Evolutionary conservation across 306 rosid species (phyloP).

Genomic region (Medicago lupulina): DNA sequence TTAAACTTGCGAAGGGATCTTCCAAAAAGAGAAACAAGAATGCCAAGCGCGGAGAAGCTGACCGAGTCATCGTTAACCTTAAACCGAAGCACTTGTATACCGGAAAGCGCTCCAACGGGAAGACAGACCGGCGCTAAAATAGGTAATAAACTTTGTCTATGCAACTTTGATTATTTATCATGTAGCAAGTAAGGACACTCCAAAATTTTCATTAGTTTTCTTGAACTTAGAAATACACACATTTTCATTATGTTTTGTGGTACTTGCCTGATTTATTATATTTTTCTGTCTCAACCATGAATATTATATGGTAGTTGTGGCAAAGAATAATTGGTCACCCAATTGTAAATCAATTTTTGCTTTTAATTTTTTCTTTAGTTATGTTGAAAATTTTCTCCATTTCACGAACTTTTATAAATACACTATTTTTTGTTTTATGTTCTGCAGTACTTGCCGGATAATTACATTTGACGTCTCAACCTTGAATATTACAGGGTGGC

Average conservation of each 20-base stretch:
- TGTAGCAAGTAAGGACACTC: not conserved
- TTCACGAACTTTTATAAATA: not conserved
- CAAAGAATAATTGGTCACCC: too few relatives aligned
- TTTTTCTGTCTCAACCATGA: not conserved
- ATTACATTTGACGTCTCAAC: not conserved
- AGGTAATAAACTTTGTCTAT: constrained; percentile 31
- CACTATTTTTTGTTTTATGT: too few relatives aligned
- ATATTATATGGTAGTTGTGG: not conserved
- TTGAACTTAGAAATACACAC: not conserved
- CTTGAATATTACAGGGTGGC: not conserved
- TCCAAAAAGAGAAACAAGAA: constrained; percentile 75
- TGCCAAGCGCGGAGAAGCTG: constrained; percentile 92
- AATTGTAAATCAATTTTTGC: too few relatives aligned
- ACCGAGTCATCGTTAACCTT: constrained; percentile 78
- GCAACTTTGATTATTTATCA: constrained; percentile 6
- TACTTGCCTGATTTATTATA: not conserved
- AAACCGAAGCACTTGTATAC: constrained; percentile 85
- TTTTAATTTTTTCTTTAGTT: too few relatives aligned
- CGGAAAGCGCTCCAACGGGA: constrained; percentile 80
- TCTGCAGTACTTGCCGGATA: too few relatives aligned
- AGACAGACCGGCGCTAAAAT: constrained; percentile 73
- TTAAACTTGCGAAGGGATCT: constrained; percentile 66
- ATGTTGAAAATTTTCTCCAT: too few relatives aligned
- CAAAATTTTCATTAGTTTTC: constrained; percentile 4
- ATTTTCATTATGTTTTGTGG: constrained; percentile 21